Percentiles rank a stretch among this genome's conserved stretches.
phyloP scores from a whole-genome alignment of 192 early-diverging fungal genomes.

The Linnemannia hyalina region DNA sequence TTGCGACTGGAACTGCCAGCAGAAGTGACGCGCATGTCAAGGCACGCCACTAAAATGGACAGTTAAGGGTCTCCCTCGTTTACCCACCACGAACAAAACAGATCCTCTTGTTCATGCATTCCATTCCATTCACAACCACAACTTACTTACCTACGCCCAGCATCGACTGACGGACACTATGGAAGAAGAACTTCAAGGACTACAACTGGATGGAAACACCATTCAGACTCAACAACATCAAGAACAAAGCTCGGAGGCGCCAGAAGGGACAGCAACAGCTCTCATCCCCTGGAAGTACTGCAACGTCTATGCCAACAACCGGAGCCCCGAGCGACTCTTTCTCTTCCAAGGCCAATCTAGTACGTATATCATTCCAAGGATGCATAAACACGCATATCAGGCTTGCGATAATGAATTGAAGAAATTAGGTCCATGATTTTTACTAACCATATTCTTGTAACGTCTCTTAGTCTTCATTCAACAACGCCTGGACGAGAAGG shows the following conservation, averaged over 20 bases:
- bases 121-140: background rate
- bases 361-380: background rate
- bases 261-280: background rate
- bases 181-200: constrained; percentile 7
- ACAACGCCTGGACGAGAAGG: constrained; percentile 44
- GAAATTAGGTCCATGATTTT: background rate
- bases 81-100: background rate
- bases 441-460: background rate
- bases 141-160: background rate
- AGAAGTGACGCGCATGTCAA: background rate
- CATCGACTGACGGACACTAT: background rate
- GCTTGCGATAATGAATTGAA: background rate
- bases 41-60: background rate
- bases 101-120: background rate
- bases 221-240: background rate
- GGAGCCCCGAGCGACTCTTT: constrained; percentile 50
- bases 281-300: constrained; percentile 56
- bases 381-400: background rate
- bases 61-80: background rate
- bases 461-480: constrained; percentile 31
- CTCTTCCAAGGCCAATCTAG: constrained; percentile 44
- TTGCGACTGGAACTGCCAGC: no score
- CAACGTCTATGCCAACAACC: constrained; percentile 53
- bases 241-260: background rate
- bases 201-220: background rate